Evolutionary conservation across 2,329 filamentous ascomycete genomes (phyloP).

Genomic region (Trichothecium roseum): DNA sequence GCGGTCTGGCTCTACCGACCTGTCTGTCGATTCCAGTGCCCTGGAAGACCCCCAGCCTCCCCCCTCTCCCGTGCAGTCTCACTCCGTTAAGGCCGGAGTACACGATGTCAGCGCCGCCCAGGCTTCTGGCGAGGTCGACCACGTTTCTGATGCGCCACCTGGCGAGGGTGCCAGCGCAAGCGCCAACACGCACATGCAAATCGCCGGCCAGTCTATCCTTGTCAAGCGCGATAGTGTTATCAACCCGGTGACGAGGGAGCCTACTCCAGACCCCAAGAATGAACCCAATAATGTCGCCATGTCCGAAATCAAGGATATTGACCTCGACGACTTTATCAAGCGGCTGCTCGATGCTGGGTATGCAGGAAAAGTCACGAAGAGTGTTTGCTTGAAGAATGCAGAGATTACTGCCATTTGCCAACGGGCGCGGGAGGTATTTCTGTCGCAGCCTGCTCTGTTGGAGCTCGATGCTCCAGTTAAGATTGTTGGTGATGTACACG

Average conservation of each 20-base stretch:
- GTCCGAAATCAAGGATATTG: conserved; percentile 81
- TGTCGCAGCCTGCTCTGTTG: conserved; percentile 83
- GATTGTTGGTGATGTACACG: conserved; percentile 94
- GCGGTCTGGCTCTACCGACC: conserved; percentile 29
- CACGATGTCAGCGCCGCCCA: conserved; percentile 74
- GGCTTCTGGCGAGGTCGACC: conserved; percentile 81
- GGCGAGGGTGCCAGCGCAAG: conserved; percentile 43
- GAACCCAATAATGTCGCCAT: conserved; percentile 57
- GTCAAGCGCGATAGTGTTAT: conserved; percentile 67
- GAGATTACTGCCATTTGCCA: conserved; percentile 92
- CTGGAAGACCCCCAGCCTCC: conserved; percentile 48
- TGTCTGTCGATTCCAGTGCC: conserved; percentile 18
- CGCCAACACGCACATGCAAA: conserved; percentile 47
- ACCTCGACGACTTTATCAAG: conserved; percentile 95
- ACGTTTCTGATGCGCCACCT: conserved; percentile 85
- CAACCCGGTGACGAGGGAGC: conserved; percentile 47
- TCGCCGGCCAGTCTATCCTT: conserved; percentile 81
- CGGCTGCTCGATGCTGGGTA: conserved; percentile 90
- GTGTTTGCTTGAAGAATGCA: conserved; percentile 92
- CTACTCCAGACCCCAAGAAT: conserved; percentile 31
- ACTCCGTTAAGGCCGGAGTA: conserved; percentile 60
- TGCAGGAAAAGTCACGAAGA: conserved; percentile 93
- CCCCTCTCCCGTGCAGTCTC: conserved; percentile 78
- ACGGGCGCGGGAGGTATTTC: conserved; percentile 76
- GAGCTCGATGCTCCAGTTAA: conserved; percentile 94